A percentile compares a stretch with the other conserved stretches of the same genome.
Conservation (phyloP, 1,284 basidiomycete species). For the Schizophyllum commune region DNA sequence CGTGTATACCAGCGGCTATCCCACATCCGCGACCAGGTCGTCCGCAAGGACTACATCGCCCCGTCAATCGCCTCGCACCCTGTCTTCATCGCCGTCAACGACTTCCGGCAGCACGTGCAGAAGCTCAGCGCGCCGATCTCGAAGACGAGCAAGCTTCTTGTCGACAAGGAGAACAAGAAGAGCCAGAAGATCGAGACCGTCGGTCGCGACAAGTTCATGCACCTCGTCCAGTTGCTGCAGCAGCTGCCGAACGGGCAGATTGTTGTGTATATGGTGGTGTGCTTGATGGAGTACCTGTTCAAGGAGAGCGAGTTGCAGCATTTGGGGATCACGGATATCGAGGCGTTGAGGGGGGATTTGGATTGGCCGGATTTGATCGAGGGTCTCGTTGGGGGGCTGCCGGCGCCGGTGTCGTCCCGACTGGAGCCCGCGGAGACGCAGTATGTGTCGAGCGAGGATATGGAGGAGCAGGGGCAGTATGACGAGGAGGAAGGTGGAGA, state of each 20-base stretch:
- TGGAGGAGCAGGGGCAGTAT: constrained; percentile 11
- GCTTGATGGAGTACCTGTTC: constrained; percentile 64
- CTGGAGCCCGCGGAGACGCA: constrained; percentile 20
- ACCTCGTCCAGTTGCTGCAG: neutral
- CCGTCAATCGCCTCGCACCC: constrained; percentile 62
- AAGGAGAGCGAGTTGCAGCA: constrained; percentile 61
- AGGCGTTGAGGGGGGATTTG: constrained; percentile 39
- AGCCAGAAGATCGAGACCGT: constrained; percentile 15
- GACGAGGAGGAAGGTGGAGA: constrained; percentile 14
- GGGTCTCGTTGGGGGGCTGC: constrained; percentile 32
- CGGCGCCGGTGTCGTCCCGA: constrained; percentile 18
- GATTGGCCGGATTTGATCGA: constrained; percentile 71
- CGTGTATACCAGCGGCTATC: constrained; percentile 90
- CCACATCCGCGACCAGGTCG: constrained; percentile 81
- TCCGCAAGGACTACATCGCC: constrained; percentile 79
- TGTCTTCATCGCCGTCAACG: constrained; percentile 74
- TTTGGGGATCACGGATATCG: constrained; percentile 60
- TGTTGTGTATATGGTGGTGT: constrained; percentile 45
- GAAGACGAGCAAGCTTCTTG: constrained; percentile 51
- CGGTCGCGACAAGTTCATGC: neutral
- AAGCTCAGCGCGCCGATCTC: constrained; percentile 70
- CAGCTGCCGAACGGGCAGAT: neutral
- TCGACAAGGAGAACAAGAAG: constrained; percentile 58
- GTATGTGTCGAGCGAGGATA: constrained; percentile 15
- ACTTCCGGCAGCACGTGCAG: constrained; percentile 78